phyloP scores from a whole-genome alignment of 306 rosid genomes.

The Medicago truncatula region MtrunA17r5.0-ANR NC_053042.1:47595501-47596000 shows the following conservation, averaged over 20 bases:
- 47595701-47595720: conserved; percentile 21
- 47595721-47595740: neutral
- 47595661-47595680: conserved; percentile 11
- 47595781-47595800: conserved; percentile 10
- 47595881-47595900: conserved; percentile 18
- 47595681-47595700: conserved; percentile 1
- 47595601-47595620: conserved; percentile 11
- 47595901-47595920: conserved; percentile 32
- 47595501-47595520: conserved; percentile 75
- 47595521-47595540: conserved; percentile 43
- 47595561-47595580: conserved; percentile 21
- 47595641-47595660: conserved; percentile 11
- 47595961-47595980: conserved; percentile 58
- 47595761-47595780: conserved; percentile 16
- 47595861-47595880: conserved; percentile 14
- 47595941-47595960: conserved; percentile 89
- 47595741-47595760: conserved; percentile 29
- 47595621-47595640: conserved; percentile 23
- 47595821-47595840: neutral
- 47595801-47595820: conserved; percentile 31
- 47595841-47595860: conserved; percentile 18
- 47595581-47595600: neutral
- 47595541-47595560: conserved; percentile 21
- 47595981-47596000: conserved; percentile 74
- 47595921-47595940: conserved; percentile 56